A percentile compares a stretch with the other conserved stretches of the same genome.
phyloP scores from a whole-genome alignment of 2,329 filamentous ascomycete species.

The Chaetomium strumarium region DNA sequence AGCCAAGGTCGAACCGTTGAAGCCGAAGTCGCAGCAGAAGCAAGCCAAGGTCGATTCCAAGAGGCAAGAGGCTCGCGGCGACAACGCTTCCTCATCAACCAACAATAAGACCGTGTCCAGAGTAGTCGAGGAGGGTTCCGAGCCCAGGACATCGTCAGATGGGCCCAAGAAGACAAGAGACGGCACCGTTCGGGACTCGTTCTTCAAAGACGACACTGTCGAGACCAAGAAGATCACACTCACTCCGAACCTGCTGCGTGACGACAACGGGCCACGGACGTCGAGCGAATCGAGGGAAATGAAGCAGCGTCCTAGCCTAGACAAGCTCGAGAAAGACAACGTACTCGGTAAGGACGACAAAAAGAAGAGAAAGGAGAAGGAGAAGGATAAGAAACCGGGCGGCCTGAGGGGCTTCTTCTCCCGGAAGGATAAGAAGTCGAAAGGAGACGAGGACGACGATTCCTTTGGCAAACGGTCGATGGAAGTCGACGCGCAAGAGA shows the following conservation, averaged over 20 bases:
- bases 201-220: slow-evolving; percentile 92
- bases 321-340: slow-evolving; percentile 63
- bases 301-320: slow-evolving; percentile 62
- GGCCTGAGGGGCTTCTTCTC: slow-evolving; percentile 57
- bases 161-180: slow-evolving; percentile 65
- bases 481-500: slow-evolving; percentile 40
- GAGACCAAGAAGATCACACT: slow-evolving; percentile 97
- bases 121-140: slow-evolving; percentile 63
- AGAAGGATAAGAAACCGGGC: slow-evolving; percentile 60
- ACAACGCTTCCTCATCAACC: slow-evolving; percentile 19
- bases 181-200: slow-evolving; percentile 84
- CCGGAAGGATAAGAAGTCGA: slow-evolving; percentile 55
- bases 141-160: slow-evolving; percentile 42
- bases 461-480: slow-evolving; percentile 57
- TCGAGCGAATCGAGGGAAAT: slow-evolving; percentile 51
- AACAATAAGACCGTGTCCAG: slow-evolving; percentile 29
- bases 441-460: slow-evolving; percentile 53
- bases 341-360: slow-evolving; percentile 59
- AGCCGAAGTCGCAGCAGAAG: slow-evolving; percentile 39
- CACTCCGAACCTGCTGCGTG: slow-evolving; percentile 84
- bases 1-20: slow-evolving; percentile 51
- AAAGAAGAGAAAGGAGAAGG: slow-evolving; percentile 67
- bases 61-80: slow-evolving; percentile 32
- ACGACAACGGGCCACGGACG: slow-evolving; percentile 57
- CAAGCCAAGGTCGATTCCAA: slow-evolving; percentile 33